These are phyloP conservation scores for Byssoonygena ceratinophila DNA, from an alignment of 2,329 filamentous ascomycete species.

Conservation along the genomic window DNA sequence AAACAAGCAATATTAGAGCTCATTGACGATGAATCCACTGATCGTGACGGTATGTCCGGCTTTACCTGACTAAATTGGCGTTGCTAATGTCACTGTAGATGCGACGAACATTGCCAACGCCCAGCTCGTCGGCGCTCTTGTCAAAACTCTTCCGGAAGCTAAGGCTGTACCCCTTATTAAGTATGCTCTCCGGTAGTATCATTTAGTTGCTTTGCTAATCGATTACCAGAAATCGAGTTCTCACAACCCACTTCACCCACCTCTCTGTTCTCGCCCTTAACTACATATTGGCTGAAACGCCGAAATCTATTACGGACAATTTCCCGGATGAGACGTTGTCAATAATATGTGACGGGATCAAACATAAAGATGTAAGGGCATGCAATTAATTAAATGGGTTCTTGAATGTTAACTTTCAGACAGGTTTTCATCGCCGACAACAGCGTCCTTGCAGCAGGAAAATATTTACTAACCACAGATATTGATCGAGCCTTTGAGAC, in stretches of 20 bases:
- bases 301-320: constrained; percentile 55
- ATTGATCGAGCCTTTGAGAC: constrained; percentile 57
- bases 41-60: constrained; percentile 49
- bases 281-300: constrained; percentile 72
- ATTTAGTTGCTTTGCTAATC: constrained; percentile 21
- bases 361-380: constrained; percentile 58
- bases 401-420: constrained; percentile 17
- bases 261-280: constrained; percentile 80
- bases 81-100: constrained; percentile 30
- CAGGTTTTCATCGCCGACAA: constrained; percentile 76
- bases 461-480: constrained; percentile 63
- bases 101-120: constrained; percentile 81
- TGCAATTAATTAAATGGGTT: background rate
- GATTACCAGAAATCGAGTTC: constrained; percentile 58
- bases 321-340: constrained; percentile 64
- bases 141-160: constrained; percentile 72
- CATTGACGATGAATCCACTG: constrained; percentile 75
- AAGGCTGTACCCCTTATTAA: constrained; percentile 52
- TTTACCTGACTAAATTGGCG: background rate
- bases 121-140: constrained; percentile 75
- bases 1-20: constrained; percentile 73
- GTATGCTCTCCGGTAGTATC: constrained; percentile 18
- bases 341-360: constrained; percentile 70
- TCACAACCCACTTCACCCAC: constrained; percentile 63
- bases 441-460: constrained; percentile 77